Evolutionary conservation across 768 basidiomycete species (phyloP).

Genomic region (Tylopilus felleus): DNA sequence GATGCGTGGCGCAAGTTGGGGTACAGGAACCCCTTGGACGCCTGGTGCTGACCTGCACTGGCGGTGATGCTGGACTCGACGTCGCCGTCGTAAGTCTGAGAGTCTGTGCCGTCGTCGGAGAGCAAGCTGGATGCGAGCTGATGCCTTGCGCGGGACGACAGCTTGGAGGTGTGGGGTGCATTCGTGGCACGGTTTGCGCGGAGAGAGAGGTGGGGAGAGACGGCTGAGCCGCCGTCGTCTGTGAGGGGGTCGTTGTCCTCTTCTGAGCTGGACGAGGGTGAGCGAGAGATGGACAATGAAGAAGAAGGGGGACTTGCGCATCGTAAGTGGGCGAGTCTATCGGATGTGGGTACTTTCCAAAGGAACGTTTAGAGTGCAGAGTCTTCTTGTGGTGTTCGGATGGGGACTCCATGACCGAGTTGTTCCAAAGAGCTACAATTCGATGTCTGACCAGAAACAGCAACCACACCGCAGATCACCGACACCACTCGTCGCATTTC

Average conservation of each 20-base stretch:
- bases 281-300: constrained; percentile 2
- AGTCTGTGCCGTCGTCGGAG: constrained; percentile 74
- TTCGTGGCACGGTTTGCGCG: constrained; percentile 15
- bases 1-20: constrained; percentile 40
- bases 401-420: constrained; percentile 11
- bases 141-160: constrained; percentile 37
- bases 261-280: constrained; percentile 54
- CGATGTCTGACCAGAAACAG: neutral
- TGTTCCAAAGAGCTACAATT: no score
- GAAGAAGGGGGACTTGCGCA: constrained; percentile 42
- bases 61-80: constrained; percentile 75
- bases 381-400: constrained; percentile 34
- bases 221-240: constrained; percentile 61
- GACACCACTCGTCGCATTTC: neutral
- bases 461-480: no score
- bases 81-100: constrained; percentile 89
- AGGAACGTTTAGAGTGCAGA: constrained; percentile 54
- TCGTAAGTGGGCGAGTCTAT: constrained; percentile 76
- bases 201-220: constrained; percentile 40
- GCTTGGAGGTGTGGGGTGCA: constrained; percentile 20
- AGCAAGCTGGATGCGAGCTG: constrained; percentile 54
- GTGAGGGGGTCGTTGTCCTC: constrained; percentile 87
- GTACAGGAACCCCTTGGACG: constrained; percentile 26
- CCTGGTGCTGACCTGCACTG: constrained; percentile 41
- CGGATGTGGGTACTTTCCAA: constrained; percentile 61